Conservation (phyloP, 257 asterid genomes). For the Haberlea rhodopensis region DNA sequence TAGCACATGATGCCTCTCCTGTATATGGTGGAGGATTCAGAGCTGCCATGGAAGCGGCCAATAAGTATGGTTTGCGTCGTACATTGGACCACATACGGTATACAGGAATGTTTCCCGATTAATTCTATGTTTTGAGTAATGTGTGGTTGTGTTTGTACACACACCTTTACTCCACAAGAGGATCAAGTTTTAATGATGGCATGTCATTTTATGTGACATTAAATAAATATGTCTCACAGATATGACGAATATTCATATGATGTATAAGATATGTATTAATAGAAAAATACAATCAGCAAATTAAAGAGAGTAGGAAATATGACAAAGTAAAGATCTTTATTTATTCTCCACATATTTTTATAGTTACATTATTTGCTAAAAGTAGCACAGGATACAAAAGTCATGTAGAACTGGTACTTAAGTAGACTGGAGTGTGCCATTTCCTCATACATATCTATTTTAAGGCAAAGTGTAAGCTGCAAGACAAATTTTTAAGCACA, state of each 20-base stretch:
- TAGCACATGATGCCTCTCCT: slow-evolving; percentile 75
- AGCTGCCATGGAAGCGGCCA: slow-evolving; percentile 77
- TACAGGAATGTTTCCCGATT: slow-evolving; percentile 67
- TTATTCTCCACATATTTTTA: background rate
- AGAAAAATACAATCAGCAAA: no score
- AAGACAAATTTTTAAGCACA: background rate
- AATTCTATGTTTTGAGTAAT: background rate
- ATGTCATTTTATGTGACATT: no score
- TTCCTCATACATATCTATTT: slow-evolving; percentile 26
- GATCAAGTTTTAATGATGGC: no score
- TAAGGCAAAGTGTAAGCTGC: slow-evolving; percentile 65
- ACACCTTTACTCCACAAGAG: background rate
- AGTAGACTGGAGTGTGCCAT: no score
- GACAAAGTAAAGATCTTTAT: background rate
- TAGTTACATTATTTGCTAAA: background rate
- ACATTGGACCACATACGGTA: slow-evolving; percentile 69
- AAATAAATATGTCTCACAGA: no score
- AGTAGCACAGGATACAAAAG: background rate
- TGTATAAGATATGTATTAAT: no score
- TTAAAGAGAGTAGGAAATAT: background rate
- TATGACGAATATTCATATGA: no score
- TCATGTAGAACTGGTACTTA: background rate
- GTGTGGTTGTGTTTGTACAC: background rate
- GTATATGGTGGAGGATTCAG: slow-evolving; percentile 92
- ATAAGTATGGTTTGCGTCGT: slow-evolving; percentile 65